Conservation (phyloP, 805 yeast genomes). For the Komagataella ulmi region DNA sequence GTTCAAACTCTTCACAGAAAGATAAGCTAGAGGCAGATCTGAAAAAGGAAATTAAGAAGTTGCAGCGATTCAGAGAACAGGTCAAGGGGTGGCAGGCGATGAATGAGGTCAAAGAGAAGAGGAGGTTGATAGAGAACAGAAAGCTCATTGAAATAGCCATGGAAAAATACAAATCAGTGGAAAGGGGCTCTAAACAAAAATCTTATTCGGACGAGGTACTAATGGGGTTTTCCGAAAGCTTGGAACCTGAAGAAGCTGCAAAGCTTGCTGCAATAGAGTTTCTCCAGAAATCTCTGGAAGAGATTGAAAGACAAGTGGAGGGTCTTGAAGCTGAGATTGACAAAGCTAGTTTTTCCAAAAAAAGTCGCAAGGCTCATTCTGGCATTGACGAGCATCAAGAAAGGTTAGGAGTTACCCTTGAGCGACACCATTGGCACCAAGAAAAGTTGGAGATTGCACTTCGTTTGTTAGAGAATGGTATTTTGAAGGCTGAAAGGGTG, state of each 20-base stretch:
- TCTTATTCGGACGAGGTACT: conserved; percentile 47
- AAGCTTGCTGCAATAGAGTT: conserved; percentile 64
- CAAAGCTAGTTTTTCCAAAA: conserved; percentile 27
- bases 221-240: conserved; percentile 25
- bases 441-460: conserved; percentile 65
- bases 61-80: conserved; percentile 47
- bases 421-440: conserved; percentile 70
- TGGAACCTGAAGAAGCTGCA: conserved; percentile 57
- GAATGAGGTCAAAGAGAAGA: conserved; percentile 32
- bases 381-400: background rate
- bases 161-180: conserved; percentile 50
- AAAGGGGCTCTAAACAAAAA: conserved; percentile 41
- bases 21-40: conserved; percentile 43
- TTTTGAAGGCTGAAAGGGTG: conserved; percentile 62
- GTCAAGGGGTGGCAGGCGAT: conserved; percentile 47
- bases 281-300: conserved; percentile 59
- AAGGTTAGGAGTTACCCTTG: conserved; percentile 50
- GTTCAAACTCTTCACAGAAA: conserved; percentile 37
- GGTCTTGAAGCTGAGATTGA: conserved; percentile 61
- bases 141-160: conserved; percentile 29
- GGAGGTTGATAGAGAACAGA: conserved; percentile 31
- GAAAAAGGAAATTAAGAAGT: conserved; percentile 46
- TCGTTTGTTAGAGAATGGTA: conserved; percentile 66
- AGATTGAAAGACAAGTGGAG: conserved; percentile 70
- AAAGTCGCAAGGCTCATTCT: conserved; percentile 27